A percentile compares a stretch with the other conserved stretches of the same genome.
Conservation (phyloP, 2,329 filamentous ascomycete genomes). For the Aspergillus viridinutans region DNA sequence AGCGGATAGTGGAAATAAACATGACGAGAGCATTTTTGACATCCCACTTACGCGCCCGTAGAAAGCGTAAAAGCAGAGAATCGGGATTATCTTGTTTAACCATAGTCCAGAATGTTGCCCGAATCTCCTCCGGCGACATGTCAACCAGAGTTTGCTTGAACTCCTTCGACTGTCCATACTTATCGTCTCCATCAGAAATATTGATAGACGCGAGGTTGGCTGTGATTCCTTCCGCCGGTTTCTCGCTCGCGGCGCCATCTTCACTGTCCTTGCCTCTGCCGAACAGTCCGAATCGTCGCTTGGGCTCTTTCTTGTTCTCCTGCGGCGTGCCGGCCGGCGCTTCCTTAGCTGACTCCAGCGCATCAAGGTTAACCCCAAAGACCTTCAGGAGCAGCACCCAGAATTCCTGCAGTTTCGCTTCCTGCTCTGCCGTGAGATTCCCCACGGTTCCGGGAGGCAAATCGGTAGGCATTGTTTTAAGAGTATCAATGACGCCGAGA, state of each 20-base stretch:
- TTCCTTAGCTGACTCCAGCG: constrained; percentile 19
- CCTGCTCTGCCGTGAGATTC: constrained; percentile 84
- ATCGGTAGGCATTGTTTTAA: constrained; percentile 32
- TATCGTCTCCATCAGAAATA: constrained; percentile 66
- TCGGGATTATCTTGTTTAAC: constrained; percentile 94
- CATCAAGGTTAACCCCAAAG: constrained; percentile 56
- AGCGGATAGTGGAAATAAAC: constrained; percentile 90
- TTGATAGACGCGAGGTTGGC: constrained; percentile 33
- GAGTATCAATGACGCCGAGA: constrained; percentile 33
- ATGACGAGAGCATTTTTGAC: constrained; percentile 89
- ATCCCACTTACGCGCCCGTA: constrained; percentile 93
- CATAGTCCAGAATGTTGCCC: constrained; percentile 84
- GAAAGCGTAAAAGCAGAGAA: constrained; percentile 72
- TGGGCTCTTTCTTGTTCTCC: constrained; percentile 62
- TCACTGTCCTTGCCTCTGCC: constrained; percentile 56
- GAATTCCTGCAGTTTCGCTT: constrained; percentile 80
- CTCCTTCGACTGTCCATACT: constrained; percentile 84
- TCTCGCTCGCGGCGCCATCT: constrained; percentile 28
- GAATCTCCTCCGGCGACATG: constrained; percentile 71
- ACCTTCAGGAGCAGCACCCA: constrained; percentile 75
- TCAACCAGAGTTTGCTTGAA: constrained; percentile 77
- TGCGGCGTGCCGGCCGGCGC: constrained; percentile 22
- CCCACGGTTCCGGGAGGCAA: constrained; percentile 64
- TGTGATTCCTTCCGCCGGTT: constrained; percentile 37
- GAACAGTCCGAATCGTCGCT: constrained; percentile 69